phyloP scores from a whole-genome alignment of 2,329 filamentous ascomycete genomes.

The Aspergillus intermedius region DNA sequence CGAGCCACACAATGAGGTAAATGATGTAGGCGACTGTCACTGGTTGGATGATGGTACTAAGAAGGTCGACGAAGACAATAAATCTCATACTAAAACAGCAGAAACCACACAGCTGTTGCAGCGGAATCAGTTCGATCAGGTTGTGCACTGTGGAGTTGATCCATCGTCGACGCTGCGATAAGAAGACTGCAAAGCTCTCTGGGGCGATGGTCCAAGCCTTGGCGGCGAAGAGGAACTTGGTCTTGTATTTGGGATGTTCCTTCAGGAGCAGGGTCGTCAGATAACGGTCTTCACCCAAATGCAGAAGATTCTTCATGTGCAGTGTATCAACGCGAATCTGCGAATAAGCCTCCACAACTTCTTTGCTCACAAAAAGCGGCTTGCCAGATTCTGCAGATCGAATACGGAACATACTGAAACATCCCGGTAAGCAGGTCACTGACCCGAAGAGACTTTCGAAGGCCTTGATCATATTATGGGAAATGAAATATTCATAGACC shows the following conservation, averaged over 20 bases:
- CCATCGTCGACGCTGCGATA: constrained; percentile 98
- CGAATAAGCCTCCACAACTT: constrained; percentile 79
- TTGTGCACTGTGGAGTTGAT: constrained; percentile 99
- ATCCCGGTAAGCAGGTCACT: constrained; percentile 95
- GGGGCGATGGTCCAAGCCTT: constrained; percentile 97
- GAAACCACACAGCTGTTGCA: constrained; percentile 95
- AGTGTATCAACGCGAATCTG: constrained; percentile 95
- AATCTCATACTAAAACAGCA: constrained; percentile 99
- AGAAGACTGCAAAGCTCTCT: constrained; percentile 87
- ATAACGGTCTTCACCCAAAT: constrained; percentile 96
- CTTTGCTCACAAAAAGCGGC: constrained; percentile 89
- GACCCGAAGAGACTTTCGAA: constrained; percentile 97
- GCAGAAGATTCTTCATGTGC: constrained; percentile 97
- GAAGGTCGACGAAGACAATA: constrained; percentile 86
- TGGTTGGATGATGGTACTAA: constrained; percentile 87
- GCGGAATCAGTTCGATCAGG: constrained; percentile 85
- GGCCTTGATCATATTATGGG: constrained; percentile 91
- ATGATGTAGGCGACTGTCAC: constrained; percentile 83
- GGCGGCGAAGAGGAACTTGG: constrained; percentile 88
- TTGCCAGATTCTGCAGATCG: constrained; percentile 91
- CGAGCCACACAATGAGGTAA: constrained; percentile 75
- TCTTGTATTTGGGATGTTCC: constrained; percentile 90
- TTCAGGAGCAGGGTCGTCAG: constrained; percentile 91
- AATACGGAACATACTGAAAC: constrained; percentile 98
- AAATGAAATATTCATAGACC: constrained; percentile 99